These are phyloP conservation scores for Pholiota adiposa DNA, from an alignment of 1,284 basidiomycete species.

Conservation along the genomic window DNA sequence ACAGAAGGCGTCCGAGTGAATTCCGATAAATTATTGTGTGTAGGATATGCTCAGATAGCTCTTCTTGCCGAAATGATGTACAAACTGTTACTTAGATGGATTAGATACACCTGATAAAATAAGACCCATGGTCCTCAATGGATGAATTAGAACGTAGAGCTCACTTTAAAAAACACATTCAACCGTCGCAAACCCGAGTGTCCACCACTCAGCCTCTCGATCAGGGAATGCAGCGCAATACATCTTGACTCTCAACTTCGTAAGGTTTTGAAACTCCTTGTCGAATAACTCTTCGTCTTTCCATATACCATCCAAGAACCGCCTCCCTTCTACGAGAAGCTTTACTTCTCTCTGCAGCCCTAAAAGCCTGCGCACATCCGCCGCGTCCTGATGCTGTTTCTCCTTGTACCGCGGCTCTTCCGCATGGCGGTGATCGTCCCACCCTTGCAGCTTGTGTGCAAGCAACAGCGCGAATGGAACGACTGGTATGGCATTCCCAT, in stretches of 20 bases:
- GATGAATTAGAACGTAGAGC: too few relatives aligned
- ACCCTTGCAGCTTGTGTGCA: slow-evolving; percentile 38
- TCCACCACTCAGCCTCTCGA: background rate
- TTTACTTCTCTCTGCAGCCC: slow-evolving; percentile 18
- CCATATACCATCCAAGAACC: slow-evolving; percentile 13
- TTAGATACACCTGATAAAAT: too few relatives aligned
- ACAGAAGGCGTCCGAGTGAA: too few relatives aligned
- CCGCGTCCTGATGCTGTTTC: slow-evolving; percentile 35
- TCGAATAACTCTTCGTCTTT: slow-evolving; percentile 29
- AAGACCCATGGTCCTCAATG: too few relatives aligned
- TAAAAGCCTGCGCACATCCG: slow-evolving; percentile 32
- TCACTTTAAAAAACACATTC: background rate
- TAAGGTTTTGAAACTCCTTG: slow-evolving; percentile 29
- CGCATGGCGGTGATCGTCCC: slow-evolving; percentile 35
- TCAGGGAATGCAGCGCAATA: background rate
- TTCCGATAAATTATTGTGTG: too few relatives aligned
- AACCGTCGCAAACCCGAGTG: background rate
- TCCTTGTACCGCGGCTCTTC: slow-evolving; percentile 29
- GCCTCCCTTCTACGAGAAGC: background rate
- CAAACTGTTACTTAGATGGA: too few relatives aligned
- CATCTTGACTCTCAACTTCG: slow-evolving; percentile 5
- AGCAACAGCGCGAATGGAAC: slow-evolving; percentile 35
- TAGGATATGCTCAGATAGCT: too few relatives aligned
- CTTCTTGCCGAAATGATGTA: too few relatives aligned
- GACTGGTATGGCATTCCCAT: slow-evolving; percentile 24